Evolutionary conservation across 345 rosid genomes (phyloP).

Genomic region (Gossypium mustelinum): DNA sequence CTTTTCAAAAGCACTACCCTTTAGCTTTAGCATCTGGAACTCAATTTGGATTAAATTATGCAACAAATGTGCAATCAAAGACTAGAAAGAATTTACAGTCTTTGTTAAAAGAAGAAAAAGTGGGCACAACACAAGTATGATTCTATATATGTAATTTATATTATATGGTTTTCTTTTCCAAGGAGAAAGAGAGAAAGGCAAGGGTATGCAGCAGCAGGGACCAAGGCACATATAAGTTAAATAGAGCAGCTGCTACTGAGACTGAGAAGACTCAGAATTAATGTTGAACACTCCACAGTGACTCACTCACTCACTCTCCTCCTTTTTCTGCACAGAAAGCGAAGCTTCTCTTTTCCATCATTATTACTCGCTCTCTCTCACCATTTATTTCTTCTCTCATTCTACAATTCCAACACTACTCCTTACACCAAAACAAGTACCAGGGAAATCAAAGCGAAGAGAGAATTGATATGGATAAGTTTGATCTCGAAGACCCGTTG

Average conservation of each 20-base stretch:
- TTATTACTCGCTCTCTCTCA: constrained; percentile 23
- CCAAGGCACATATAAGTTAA: constrained; percentile 21
- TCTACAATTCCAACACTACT: background rate
- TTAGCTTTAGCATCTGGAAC: background rate
- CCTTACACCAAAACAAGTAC: background rate
- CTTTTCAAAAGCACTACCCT: background rate
- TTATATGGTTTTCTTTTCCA: constrained; percentile 17
- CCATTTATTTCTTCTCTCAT: constrained; percentile 7
- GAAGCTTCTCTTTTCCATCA: constrained; percentile 42
- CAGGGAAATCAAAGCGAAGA: background rate
- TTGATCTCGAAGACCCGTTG: constrained; percentile 44
- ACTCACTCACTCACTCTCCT: constrained; percentile 1
- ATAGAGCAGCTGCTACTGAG: constrained; percentile 16
- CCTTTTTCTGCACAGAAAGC: constrained; percentile 34
- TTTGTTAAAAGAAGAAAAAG: constrained; percentile 3
- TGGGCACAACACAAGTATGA: background rate
- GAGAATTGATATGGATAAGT: constrained; percentile 20
- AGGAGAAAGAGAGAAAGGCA: constrained; percentile 12
- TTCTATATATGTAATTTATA: no score
- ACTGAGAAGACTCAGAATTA: constrained; percentile 22
- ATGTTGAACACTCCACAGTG: constrained; percentile 20
- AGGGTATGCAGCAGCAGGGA: background rate
- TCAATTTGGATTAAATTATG: background rate
- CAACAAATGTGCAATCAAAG: background rate
- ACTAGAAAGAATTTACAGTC: background rate